phyloP scores from a whole-genome alignment of 371 early-diverging fungal genomes.

The Haplosporangium sp. region DNA sequence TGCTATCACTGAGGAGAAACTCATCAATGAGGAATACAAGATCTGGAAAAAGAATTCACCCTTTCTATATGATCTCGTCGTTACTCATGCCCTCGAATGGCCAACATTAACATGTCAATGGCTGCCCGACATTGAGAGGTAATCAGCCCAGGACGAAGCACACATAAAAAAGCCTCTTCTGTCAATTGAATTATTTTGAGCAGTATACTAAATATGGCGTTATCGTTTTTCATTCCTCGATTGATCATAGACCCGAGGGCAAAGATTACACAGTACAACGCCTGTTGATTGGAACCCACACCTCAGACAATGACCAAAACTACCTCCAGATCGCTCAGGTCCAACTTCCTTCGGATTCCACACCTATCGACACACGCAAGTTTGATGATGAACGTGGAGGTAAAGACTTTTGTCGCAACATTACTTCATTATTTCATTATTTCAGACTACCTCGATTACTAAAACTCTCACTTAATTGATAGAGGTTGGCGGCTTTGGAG shows the following conservation, averaged over 20 bases:
- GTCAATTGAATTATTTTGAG: neutral
- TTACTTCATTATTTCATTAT: neutral
- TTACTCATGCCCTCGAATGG: slow-evolving; percentile 98
- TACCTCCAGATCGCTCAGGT: slow-evolving; percentile 93
- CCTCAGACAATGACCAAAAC: slow-evolving; percentile 94
- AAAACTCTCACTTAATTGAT: slow-evolving; percentile 8
- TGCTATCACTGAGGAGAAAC: slow-evolving; percentile 77
- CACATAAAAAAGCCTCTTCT: neutral
- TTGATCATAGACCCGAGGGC: slow-evolving; percentile 80
- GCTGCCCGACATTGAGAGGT: slow-evolving; percentile 95
- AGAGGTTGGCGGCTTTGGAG: slow-evolving; percentile 86
- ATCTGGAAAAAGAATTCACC: slow-evolving; percentile 99
- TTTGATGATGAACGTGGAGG: slow-evolving; percentile 82
- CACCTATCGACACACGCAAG: slow-evolving; percentile 73
- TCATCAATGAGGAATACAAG: slow-evolving; percentile 96
- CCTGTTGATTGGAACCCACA: slow-evolving; percentile 95
- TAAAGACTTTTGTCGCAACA: slow-evolving; percentile 26
- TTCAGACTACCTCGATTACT: neutral
- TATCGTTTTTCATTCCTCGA: neutral
- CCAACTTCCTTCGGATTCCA: slow-evolving; percentile 83
- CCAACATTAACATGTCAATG: slow-evolving; percentile 98
- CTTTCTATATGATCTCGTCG: slow-evolving; percentile 96
- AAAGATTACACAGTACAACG: slow-evolving; percentile 92
- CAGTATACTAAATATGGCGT: neutral
- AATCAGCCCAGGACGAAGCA: slow-evolving; percentile 7